Conservation (phyloP, 495 filamentous ascomycete genomes). For the Trichoderma orchidacearum region DNA sequence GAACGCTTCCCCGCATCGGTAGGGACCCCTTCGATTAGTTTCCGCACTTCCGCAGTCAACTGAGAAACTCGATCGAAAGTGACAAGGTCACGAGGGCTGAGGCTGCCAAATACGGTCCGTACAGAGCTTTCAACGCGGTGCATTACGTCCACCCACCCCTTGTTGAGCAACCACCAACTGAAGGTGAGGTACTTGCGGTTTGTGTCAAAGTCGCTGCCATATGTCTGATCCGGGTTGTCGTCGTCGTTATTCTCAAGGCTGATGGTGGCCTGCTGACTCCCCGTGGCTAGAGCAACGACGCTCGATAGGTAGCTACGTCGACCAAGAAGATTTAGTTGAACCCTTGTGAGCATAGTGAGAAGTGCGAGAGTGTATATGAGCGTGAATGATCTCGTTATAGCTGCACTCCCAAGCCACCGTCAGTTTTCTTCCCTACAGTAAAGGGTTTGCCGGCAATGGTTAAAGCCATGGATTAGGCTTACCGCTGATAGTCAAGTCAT, state of each 20-base stretch:
- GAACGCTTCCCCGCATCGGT: constrained; percentile 46
- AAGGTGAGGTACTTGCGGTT: constrained; percentile 90
- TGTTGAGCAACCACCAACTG: constrained; percentile 94
- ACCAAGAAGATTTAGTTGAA: constrained; percentile 95
- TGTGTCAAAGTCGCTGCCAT: constrained; percentile 85
- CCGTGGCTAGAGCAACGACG: constrained; percentile 74
- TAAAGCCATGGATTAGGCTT: constrained; percentile 17
- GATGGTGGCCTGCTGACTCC: constrained; percentile 49
- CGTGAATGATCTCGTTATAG: constrained; percentile 81
- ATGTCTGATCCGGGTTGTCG: constrained; percentile 59
- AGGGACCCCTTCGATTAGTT: constrained; percentile 65
- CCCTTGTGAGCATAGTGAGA: constrained; percentile 80
- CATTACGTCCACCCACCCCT: constrained; percentile 74
- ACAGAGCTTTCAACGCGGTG: constrained; percentile 66
- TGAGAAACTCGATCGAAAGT: constrained; percentile 63
- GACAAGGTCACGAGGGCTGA: constrained; percentile 82
- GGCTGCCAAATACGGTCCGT: constrained; percentile 67
- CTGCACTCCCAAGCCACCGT: constrained; percentile 25
- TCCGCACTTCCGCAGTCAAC: constrained; percentile 64
- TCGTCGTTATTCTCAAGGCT: constrained; percentile 82
- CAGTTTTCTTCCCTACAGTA: neutral
- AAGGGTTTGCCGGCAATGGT: too few relatives aligned
- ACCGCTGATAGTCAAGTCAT: constrained; percentile 95
- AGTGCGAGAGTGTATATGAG: constrained; percentile 83
- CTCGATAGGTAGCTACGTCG: constrained; percentile 88